Conservation (phyloP, 352 stramenopile species). For the Phytophthora cactorum region DNA sequence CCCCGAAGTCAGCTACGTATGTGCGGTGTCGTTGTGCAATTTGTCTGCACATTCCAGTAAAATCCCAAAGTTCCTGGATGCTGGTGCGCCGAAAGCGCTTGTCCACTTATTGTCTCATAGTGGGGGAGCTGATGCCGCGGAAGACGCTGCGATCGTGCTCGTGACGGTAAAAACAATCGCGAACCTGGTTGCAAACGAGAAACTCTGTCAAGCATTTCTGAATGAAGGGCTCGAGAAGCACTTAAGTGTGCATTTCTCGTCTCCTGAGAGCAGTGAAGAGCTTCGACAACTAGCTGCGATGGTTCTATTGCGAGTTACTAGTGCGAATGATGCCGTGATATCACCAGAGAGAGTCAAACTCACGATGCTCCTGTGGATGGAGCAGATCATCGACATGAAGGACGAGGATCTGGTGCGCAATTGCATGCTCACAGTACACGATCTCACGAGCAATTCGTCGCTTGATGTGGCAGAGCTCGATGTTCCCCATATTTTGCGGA, state of each 20-base stretch:
- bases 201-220: conserved; percentile 73
- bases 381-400: conserved; percentile 83
- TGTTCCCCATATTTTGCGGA: conserved; percentile 67
- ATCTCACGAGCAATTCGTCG: conserved; percentile 66
- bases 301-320: conserved; percentile 73
- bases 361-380: conserved; percentile 78
- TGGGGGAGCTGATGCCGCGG: conserved; percentile 29
- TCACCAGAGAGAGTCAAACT: conserved; percentile 66
- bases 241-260: conserved; percentile 60
- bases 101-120: conserved; percentile 62
- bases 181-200: conserved; percentile 80
- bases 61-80: conserved; percentile 71
- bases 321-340: conserved; percentile 72
- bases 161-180: conserved; percentile 77
- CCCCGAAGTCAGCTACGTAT: conserved; percentile 58
- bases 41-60: conserved; percentile 64
- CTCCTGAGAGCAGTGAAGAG: conserved; percentile 48
- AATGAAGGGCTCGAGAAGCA: conserved; percentile 78
- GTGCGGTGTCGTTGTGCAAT: conserved; percentile 81
- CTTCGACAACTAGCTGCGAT: conserved; percentile 75
- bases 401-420: conserved; percentile 76
- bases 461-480: conserved; percentile 63
- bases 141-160: conserved; percentile 50
- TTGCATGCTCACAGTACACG: conserved; percentile 78
- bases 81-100: conserved; percentile 65